Evolutionary conservation across 2,329 filamentous ascomycete genomes (phyloP).

Genomic region (Epichloe hybrida): DNA sequence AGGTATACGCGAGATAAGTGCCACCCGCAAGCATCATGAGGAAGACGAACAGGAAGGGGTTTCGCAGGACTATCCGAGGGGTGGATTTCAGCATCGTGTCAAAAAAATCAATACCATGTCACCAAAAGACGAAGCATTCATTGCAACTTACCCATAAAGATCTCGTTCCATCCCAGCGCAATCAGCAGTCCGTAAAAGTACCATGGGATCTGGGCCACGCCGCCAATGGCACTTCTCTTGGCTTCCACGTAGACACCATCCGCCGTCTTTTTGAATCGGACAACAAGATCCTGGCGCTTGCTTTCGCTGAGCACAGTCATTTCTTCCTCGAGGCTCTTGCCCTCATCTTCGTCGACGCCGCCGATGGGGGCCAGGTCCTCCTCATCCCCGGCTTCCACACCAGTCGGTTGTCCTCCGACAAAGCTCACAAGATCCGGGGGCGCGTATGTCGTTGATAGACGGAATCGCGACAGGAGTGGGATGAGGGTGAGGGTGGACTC

Average conservation of each 20-base stretch:
- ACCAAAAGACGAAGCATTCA: too few species aligned
- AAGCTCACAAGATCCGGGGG: slow-evolving; percentile 81
- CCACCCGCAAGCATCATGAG: slow-evolving; percentile 63
- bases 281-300: slow-evolving; percentile 81
- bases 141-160: slow-evolving; percentile 62
- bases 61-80: slow-evolving; percentile 59
- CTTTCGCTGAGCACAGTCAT: slow-evolving; percentile 86
- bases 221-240: slow-evolving; percentile 90
- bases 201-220: slow-evolving; percentile 81
- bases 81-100: not conserved
- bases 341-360: slow-evolving; percentile 86
- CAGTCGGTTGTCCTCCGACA: slow-evolving; percentile 64
- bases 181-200: slow-evolving; percentile 89
- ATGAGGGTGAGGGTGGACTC: slow-evolving; percentile 88
- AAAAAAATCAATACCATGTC: too few species aligned
- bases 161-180: slow-evolving; percentile 96
- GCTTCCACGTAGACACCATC: slow-evolving; percentile 97
- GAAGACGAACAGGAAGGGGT: slow-evolving; percentile 85
- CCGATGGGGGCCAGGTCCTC: slow-evolving; percentile 83
- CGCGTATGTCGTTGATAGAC: slow-evolving; percentile 57
- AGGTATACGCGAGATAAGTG: slow-evolving; percentile 79
- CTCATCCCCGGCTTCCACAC: slow-evolving; percentile 69
- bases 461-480: slow-evolving; percentile 76
- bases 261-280: slow-evolving; percentile 95
- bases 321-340: slow-evolving; percentile 89